These are phyloP conservation scores for Hericium rajendrae DNA, from an alignment of 768 basidiomycete genomes.

Conservation along the genomic window DNA sequence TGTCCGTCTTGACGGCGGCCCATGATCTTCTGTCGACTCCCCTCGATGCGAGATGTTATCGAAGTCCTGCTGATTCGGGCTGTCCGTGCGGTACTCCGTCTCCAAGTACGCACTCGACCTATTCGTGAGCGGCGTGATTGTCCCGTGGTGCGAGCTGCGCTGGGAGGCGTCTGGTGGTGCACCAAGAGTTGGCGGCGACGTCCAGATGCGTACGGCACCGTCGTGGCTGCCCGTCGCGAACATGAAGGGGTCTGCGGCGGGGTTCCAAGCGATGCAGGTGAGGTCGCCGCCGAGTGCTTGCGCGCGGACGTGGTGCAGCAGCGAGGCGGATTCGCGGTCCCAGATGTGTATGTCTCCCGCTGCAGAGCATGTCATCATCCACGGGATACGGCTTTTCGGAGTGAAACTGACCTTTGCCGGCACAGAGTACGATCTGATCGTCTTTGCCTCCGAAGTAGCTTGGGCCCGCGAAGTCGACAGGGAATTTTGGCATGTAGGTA, in stretches of 20 bases:
- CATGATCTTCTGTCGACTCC: conserved; percentile 2
- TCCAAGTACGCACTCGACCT: conserved; percentile 9
- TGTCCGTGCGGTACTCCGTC: conserved; percentile 2
- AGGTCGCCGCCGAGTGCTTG: conserved; percentile 53
- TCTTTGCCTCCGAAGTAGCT: conserved; percentile 78
- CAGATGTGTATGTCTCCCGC: conserved; percentile 81
- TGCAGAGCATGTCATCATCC: conserved; percentile 19
- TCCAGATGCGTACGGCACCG: conserved; percentile 69
- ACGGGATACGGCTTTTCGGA: not conserved
- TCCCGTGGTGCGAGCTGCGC: conserved; percentile 2
- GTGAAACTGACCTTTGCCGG: conserved; percentile 50
- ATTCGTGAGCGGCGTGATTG: conserved; percentile 7
- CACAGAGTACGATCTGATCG: conserved; percentile 70
- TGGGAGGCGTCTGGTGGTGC: not conserved
- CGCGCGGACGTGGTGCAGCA: conserved; percentile 61
- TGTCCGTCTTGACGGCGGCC: conserved; percentile 2
- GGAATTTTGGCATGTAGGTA: conserved; percentile 61
- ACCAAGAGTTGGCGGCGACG: conserved; percentile 24
- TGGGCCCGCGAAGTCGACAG: conserved; percentile 69
- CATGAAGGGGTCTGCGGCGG: conserved; percentile 56
- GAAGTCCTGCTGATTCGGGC: conserved; percentile 3
- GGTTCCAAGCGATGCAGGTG: conserved; percentile 78
- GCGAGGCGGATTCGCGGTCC: conserved; percentile 70
- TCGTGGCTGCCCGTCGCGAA: conserved; percentile 69
- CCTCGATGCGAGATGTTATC: not conserved